Evolutionary conservation across 2,329 filamentous ascomycete species (phyloP), one percentile per base, ranked within the genome.

Genomic region (Aspergillus floridensis): DNA sequence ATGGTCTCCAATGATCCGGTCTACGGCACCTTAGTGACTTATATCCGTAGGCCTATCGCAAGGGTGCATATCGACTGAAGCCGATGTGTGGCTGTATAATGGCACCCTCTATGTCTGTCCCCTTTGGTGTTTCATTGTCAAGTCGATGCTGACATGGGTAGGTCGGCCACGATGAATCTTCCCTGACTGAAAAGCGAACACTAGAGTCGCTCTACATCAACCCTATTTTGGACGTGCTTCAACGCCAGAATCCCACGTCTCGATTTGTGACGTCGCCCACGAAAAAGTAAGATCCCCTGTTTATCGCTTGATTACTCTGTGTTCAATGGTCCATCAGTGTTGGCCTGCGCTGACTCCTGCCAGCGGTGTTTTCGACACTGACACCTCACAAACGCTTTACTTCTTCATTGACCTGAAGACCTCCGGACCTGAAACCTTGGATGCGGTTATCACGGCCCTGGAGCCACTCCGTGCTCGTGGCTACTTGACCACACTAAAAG

Each of bases 341-440:
- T 16, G 12, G 5, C 8, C 14, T n/a, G 8, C 7, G 16, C 2
- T 48, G 46, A 47, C 5, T 31, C 16, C 41, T 0, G 5, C 44
- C 50, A 77, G 75, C 67, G 86, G 86, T 35, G 83, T 88, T 14
- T 88, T 81, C 68, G 86, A 88, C 70, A 84, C 84, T 1, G 68
- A 68, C 35, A 68, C 75, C 1, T 76, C 71, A 5, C 85, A 88
- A 70, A 88, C 86, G 0, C 77, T 89, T 5, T 87, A 87, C 74
- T 77, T 88, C 50, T 87, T 86, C 72, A 82, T 88, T 59, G 86
- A 88, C 67, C 67, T 87, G 59, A 88, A 88, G 72, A 88, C 86
- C 0, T 74, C 80, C 38, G 84, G 84, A 5, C 66, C 73, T 0
- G 77, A 76, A 32, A 86, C 86, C 1, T 87, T 83, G 77, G 76